phyloP scores from a whole-genome alignment of 331 rosid species.

The Quercus lobata region DNA sequence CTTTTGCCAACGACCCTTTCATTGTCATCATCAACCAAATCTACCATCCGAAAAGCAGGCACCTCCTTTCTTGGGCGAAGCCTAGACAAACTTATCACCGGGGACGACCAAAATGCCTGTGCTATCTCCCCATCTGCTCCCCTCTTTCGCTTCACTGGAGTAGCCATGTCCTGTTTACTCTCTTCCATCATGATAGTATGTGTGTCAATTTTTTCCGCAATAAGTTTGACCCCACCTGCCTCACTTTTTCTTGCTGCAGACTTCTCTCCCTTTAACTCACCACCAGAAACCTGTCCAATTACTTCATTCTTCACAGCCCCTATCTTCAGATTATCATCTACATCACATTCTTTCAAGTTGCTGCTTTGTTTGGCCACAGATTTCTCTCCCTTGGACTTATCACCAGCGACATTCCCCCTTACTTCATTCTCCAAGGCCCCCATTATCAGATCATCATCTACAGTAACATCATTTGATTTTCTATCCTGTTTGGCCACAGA shows the following conservation, averaged over 20 bases:
- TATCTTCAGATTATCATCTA: not conserved
- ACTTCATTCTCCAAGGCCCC: not conserved
- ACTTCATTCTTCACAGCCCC: not conserved
- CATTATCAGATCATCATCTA: not conserved
- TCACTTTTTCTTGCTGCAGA: not conserved
- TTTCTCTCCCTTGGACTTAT: not conserved
- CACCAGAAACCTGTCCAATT: not conserved
- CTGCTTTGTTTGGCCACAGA: not conserved
- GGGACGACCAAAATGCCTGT: not conserved
- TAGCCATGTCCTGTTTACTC: not conserved
- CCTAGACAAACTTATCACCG: not conserved
- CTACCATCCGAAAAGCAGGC: slow-evolving; percentile 1
- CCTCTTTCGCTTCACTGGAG: not conserved
- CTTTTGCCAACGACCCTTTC: not conserved
- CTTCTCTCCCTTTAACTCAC: not conserved
- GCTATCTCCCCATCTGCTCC: not conserved
- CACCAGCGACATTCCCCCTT: not conserved
- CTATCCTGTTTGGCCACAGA: not conserved
- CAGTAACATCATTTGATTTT: not conserved
- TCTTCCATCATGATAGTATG: not conserved
- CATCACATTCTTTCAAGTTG: not conserved
- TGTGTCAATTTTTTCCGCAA: not conserved
- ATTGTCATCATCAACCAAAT: not conserved
- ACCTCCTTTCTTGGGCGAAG: slow-evolving; percentile 1
- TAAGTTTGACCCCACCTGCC: not conserved